Base-by-base conservation (phyloP, 345 rosid species). In the Murraya paniculata region DNA sequence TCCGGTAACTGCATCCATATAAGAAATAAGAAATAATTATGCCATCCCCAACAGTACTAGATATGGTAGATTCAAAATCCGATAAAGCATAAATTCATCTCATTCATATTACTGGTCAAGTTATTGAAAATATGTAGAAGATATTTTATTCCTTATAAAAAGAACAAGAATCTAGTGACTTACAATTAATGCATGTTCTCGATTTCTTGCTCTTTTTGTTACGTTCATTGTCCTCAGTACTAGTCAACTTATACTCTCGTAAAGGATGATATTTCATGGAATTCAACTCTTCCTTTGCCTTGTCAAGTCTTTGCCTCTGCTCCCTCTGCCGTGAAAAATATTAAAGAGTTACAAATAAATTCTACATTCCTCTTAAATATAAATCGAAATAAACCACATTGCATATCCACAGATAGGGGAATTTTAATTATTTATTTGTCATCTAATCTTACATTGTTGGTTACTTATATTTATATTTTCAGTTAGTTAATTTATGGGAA, bases 231-330 rank as follows among this genome's bases (percentile, higher is more conserved):
- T 77, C 82, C 64, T 80, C 78, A 33, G 65, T 71, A 48, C 45
- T 64, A 68, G 57, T 75, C 38, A 4, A 45, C 67, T 84, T 86
- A 72, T 81, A 88, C 76, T 85, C 90, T 76, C 80, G 87, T 72
- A 95, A 84, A 79, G 98, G 99, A 56, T 93, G 95, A 86, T 95
- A 93, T 74, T 82, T 89, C 86, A 93, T 78, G 6, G 89, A 86
- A 81, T 83, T 86, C 85, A 93, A 81, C 86, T 93, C 94, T 83
- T 84, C 86, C 81, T 41, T 80, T 18, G 93, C 93, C 19, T 18
- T 74, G 36, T 84, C 91, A 60, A 84, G 89, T 79, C 90, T 82
- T 57, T 31, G 81, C 73, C 77, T 87, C 85, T 86, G 93, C 66
- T 88, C 87, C 80, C 81, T 88, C 98, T 94, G 82, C 53, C 78